Evolutionary conservation across 2,329 filamentous ascomycete species (phyloP), one percentile per base, ranked within the genome.

Genomic region (Talaromyces sp.): DNA sequence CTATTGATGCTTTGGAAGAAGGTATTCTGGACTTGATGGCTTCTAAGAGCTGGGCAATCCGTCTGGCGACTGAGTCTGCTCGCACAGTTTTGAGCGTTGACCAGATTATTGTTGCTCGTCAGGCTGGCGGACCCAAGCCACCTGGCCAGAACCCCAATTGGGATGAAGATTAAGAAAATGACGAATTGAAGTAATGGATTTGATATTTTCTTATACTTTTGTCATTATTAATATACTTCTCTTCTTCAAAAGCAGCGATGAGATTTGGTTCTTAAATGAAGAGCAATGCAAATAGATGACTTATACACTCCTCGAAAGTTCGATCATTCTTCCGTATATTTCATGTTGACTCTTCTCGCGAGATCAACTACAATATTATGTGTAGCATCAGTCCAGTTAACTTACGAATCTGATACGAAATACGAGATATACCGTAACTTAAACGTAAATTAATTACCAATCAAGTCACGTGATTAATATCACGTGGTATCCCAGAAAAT

Each of bases 41-140:
- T 61, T 86, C 89, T 64, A 99, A 99, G 83, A 87, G 86, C 70
- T 97, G 92, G 93, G 94, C 94, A 48, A 96, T 99, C 75, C 94
- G 94, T 79, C 82, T 99, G 63, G 95, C 94, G 37, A 97, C 93
- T 22, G 94, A 99, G 77, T 88, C 94, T 40, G 93, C 91, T 55
- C 84, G 94, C 68, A 99, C 94, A 50, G 89, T 99, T 31, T 80
- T 99, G 63, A 96, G 91, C 50, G 94, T 99, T 39, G 94, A 99
- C 76, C 95, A 99, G 79, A 99, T 99, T 71, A 99, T 99, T 72
- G 94, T 99, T 59, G 92, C 95, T 63, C 86, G 93, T 78, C 94
- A 97, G 79, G 94, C 95, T 50, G 94, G 94, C 70, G 94, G 94
- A 37, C 94, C 95, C 21, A 99, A 99, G 83, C 93, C 93, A 58